Evolutionary conservation across 169 alveolate species (phyloP).

Genomic region (Sarcocystis neurona): DNA sequence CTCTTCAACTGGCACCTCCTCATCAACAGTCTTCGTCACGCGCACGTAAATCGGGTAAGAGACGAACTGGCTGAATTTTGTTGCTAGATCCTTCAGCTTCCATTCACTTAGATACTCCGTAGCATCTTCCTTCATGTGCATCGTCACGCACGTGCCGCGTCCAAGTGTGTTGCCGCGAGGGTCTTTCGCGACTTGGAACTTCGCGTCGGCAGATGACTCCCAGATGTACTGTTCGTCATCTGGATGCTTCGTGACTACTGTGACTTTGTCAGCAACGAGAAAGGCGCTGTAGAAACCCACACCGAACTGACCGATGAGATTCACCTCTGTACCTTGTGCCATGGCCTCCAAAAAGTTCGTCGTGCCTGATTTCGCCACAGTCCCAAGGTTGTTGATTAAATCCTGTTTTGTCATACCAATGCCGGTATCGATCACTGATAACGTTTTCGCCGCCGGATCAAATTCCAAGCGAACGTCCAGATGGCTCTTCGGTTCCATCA

Average conservation of each 20-base stretch:
- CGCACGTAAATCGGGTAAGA: slow-evolving; percentile 96
- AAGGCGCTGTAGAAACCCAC: slow-evolving; percentile 99
- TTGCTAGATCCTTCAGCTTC: slow-evolving; percentile 88
- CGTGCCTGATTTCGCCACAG: slow-evolving; percentile 98
- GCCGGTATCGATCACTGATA: slow-evolving; percentile 97
- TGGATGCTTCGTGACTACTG: slow-evolving; percentile 90
- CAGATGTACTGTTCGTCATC: slow-evolving; percentile 96
- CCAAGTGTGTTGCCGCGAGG: slow-evolving; percentile 96
- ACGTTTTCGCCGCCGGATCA: slow-evolving; percentile 91
- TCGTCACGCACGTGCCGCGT: slow-evolving; percentile 97
- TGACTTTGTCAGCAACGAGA: slow-evolving; percentile 98
- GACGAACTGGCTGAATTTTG: slow-evolving; percentile 96
- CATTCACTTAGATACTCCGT: slow-evolving; percentile 88
- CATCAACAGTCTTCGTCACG: slow-evolving; percentile 72
- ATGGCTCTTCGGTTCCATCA: slow-evolving; percentile 72
- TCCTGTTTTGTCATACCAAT: slow-evolving; percentile 99
- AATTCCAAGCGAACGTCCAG: slow-evolving; percentile 93
- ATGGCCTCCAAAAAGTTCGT: slow-evolving; percentile 95
- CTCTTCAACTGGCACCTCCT: slow-evolving; percentile 77
- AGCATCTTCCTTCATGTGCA: slow-evolving; percentile 98
- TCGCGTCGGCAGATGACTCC: slow-evolving; percentile 97
- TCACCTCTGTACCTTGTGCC: slow-evolving; percentile 90
- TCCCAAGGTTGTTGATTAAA: slow-evolving; percentile 97
- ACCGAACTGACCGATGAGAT: slow-evolving; percentile 99
- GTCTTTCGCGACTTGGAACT: slow-evolving; percentile 92